These are phyloP conservation scores for Spatholobus suberectus DNA, from an alignment of 306 rosid genomes.

Conservation along the genomic window DNA sequence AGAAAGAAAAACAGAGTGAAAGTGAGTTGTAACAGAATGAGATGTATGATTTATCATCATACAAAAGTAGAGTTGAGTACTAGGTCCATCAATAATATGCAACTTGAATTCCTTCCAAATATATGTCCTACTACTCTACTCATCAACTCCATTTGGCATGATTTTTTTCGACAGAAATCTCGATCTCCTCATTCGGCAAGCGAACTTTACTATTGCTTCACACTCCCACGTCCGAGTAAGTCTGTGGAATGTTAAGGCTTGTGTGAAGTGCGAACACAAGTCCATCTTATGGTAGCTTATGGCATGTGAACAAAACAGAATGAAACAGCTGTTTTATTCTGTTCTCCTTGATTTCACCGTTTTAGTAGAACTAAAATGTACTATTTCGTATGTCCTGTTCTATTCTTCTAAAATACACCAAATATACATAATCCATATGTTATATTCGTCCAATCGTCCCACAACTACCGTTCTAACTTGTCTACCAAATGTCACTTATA, in stretches of 20 bases:
- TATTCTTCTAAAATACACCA: background rate
- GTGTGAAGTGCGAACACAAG: too few relatives aligned
- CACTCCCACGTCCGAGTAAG: too few relatives aligned
- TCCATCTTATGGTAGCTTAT: too few relatives aligned
- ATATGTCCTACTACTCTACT: too few relatives aligned
- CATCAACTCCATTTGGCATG: background rate
- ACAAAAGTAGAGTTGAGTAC: too few relatives aligned
- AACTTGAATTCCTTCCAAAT: conserved; percentile 1
- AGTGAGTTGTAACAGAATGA: too few relatives aligned
- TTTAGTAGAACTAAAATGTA: background rate
- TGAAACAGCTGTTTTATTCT: too few relatives aligned
- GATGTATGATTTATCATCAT: too few relatives aligned
- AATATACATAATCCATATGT: background rate
- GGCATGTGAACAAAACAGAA: too few relatives aligned
- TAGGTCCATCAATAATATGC: conserved; percentile 1
- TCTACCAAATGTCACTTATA: background rate
- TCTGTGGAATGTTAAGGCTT: too few relatives aligned
- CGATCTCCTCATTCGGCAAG: background rate
- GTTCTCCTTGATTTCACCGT: background rate
- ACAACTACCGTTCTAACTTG: background rate
- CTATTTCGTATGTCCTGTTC: background rate
- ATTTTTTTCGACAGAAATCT: background rate
- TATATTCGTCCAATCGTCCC: background rate
- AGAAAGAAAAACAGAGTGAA: too few relatives aligned
- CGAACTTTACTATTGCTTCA: background rate